These are phyloP conservation scores for Teratosphaeriaceae sp. DNA, from an alignment of 2,329 filamentous ascomycete species.

Conservation along the genomic window DNA sequence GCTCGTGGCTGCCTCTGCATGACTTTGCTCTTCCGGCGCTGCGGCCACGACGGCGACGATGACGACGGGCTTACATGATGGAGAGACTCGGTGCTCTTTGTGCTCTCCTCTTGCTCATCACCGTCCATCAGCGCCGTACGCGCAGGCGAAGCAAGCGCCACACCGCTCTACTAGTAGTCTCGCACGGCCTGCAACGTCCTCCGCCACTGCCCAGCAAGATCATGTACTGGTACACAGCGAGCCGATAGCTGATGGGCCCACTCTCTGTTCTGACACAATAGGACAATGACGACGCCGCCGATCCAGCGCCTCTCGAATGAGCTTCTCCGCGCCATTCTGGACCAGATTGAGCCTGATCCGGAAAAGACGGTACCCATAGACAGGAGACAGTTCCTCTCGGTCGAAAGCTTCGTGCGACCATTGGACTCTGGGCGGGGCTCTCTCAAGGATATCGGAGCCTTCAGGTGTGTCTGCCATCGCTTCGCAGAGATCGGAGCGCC, in stretches of 20 bases:
- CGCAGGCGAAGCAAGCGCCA: too few species aligned
- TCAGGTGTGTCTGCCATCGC: slow-evolving; percentile 43
- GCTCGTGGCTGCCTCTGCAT: slow-evolving; percentile 5
- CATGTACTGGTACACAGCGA: too few species aligned
- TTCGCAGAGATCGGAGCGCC: slow-evolving; percentile 46
- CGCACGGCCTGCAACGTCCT: too few species aligned
- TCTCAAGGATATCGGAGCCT: slow-evolving; percentile 38
- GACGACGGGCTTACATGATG: background rate
- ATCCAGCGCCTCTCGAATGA: slow-evolving; percentile 38
- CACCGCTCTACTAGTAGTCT: too few species aligned
- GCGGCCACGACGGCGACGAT: slow-evolving; percentile 1
- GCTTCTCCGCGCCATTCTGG: slow-evolving; percentile 45
- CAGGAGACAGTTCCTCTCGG: slow-evolving; percentile 44
- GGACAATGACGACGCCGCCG: background rate
- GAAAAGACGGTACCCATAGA: slow-evolving; percentile 46
- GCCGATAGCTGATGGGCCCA: too few species aligned
- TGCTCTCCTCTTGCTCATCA: too few species aligned
- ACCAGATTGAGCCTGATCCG: slow-evolving; percentile 46
- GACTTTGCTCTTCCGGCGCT: background rate
- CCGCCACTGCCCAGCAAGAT: too few species aligned
- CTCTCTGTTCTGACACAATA: too few species aligned
- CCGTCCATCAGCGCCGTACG: too few species aligned
- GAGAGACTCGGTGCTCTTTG: background rate
- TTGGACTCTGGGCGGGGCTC: slow-evolving; percentile 37
- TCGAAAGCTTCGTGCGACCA: slow-evolving; percentile 45